phyloP scores from a whole-genome alignment of 345 rosid genomes.

The Mallotus nudiflorus region DNA sequence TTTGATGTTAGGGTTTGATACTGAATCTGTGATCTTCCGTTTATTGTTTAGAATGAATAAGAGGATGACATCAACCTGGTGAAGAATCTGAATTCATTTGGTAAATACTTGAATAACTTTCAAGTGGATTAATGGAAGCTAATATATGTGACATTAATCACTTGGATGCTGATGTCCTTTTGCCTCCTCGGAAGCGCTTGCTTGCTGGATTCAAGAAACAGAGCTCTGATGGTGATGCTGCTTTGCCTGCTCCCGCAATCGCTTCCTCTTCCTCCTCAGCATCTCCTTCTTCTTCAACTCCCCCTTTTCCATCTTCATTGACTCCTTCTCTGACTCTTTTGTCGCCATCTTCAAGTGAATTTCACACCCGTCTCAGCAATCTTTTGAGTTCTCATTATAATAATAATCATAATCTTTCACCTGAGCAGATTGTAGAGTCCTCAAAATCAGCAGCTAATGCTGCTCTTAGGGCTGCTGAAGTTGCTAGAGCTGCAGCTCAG shows the following conservation, averaged over 20 bases:
- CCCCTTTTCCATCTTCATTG: constrained; percentile 27
- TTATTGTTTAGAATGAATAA: constrained; percentile 23
- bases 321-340: constrained; percentile 6
- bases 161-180: constrained; percentile 71
- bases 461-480: constrained; percentile 59
- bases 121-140: constrained; percentile 53
- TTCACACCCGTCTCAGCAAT: constrained; percentile 49
- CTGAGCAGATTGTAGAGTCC: constrained; percentile 62
- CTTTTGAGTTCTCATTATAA: constrained; percentile 45
- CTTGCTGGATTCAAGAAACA: constrained; percentile 94
- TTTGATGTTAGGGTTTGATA: constrained; percentile 7
- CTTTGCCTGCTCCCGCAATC: constrained; percentile 32
- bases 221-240: constrained; percentile 46
- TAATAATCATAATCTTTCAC: constrained; percentile 42
- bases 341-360: constrained; percentile 44
- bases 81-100: constrained; percentile 14
- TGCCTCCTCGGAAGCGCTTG: constrained; percentile 92
- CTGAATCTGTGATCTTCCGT: constrained; percentile 19
- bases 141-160: constrained; percentile 67
- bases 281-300: constrained; percentile 34
- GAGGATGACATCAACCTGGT: constrained; percentile 19
- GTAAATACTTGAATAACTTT: constrained; percentile 17
- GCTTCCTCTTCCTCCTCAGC: constrained; percentile 27
- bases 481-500: constrained; percentile 74
- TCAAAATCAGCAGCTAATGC: constrained; percentile 60